A percentile compares a stretch with the other conserved stretches of the same genome.
These are phyloP conservation scores for Penicillium sp. DNA, from an alignment of 2,329 filamentous ascomycete species.

Conservation along the genomic window DNA sequence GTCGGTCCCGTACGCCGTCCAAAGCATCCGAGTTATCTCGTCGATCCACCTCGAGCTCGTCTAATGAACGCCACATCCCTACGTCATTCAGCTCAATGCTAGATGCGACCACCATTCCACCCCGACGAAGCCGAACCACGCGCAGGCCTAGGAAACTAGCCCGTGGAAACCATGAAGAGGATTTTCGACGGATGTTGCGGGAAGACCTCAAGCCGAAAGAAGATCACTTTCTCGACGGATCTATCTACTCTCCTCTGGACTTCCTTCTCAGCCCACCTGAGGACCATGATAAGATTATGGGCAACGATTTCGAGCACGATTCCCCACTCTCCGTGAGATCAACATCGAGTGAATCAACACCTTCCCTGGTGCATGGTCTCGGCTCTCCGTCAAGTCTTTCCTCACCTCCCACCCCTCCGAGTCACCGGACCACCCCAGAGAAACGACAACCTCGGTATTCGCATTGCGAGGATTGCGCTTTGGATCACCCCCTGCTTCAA, in stretches of 20 bases:
- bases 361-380: constrained; percentile 54
- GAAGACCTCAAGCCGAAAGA: constrained; percentile 53
- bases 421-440: constrained; percentile 39
- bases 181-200: constrained; percentile 60
- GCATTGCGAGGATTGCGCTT: constrained; percentile 56
- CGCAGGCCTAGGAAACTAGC: constrained; percentile 42
- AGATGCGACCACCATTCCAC: constrained; percentile 61
- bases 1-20: constrained; percentile 20
- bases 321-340: constrained; percentile 50
- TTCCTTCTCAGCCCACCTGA: constrained; percentile 58
- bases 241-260: constrained; percentile 52
- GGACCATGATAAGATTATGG: constrained; percentile 42
- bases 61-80: constrained; percentile 48
- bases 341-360: constrained; percentile 59
- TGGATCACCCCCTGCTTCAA: constrained; percentile 59
- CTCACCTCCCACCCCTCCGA: constrained; percentile 44
- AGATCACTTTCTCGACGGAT: constrained; percentile 45
- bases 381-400: constrained; percentile 50
- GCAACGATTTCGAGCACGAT: constrained; percentile 48
- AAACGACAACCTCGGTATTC: constrained; percentile 52
- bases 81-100: constrained; percentile 60
- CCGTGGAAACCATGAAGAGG: constrained; percentile 45
- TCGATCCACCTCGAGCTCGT: constrained; percentile 29
- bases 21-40: constrained; percentile 22
- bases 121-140: constrained; percentile 42